Evolutionary conservation across 768 basidiomycete genomes (phyloP).

Genomic region (Exidia glandulosa): DNA sequence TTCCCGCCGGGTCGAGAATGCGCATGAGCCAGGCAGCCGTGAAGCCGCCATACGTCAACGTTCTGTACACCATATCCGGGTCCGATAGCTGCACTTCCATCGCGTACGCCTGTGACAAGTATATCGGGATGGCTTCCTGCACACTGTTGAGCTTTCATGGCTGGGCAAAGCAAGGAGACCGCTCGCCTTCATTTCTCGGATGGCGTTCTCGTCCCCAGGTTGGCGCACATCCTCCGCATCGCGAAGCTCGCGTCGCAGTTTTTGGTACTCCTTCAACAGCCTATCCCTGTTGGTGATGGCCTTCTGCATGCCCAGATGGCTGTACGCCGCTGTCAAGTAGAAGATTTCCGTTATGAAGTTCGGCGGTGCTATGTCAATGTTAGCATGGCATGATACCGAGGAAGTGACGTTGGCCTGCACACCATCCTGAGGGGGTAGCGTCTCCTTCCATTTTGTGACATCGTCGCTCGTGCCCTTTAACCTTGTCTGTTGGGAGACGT

Average conservation of each 20-base stretch:
- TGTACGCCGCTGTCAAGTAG: slow-evolving; percentile 76
- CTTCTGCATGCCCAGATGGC: slow-evolving; percentile 79
- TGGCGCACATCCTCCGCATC: background rate
- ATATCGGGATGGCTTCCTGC: background rate
- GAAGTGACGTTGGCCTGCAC: background rate
- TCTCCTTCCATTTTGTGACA: slow-evolving; percentile 58
- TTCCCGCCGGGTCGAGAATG: slow-evolving; percentile 69
- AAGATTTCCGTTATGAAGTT: slow-evolving; percentile 97
- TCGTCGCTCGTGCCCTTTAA: slow-evolving; percentile 90
- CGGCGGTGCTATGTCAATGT: slow-evolving; percentile 40
- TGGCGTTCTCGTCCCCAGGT: background rate
- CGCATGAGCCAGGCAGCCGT: slow-evolving; percentile 91
- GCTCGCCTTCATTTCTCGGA: background rate
- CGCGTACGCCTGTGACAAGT: slow-evolving; percentile 25
- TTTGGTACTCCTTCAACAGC: slow-evolving; percentile 61
- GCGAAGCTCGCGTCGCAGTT: slow-evolving; percentile 56
- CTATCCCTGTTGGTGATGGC: slow-evolving; percentile 71
- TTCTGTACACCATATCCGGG: slow-evolving; percentile 69
- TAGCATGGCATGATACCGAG: background rate
- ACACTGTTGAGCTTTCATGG: background rate
- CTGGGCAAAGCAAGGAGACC: background rate
- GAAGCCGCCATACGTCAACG: slow-evolving; percentile 78
- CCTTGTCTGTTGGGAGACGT: slow-evolving; percentile 81
- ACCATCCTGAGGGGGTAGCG: slow-evolving; percentile 16
- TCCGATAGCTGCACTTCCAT: slow-evolving; percentile 77